Evolutionary conservation across 345 rosid species (phyloP).

Genomic region (Citrus reticulata): DNA sequence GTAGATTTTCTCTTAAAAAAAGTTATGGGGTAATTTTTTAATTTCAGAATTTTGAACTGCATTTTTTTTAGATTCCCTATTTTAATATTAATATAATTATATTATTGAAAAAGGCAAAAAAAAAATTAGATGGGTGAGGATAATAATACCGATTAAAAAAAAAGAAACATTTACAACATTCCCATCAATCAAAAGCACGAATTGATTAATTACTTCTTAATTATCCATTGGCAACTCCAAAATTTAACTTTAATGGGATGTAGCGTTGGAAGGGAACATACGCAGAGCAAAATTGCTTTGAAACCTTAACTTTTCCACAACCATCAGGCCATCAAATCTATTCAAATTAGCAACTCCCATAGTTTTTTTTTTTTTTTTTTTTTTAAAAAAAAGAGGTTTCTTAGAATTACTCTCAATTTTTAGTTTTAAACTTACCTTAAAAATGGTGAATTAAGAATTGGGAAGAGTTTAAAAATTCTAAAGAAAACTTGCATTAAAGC

Average conservation of each 20-base stretch:
- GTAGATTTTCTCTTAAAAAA: too few species aligned
- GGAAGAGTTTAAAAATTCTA: background rate
- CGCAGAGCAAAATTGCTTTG: slow-evolving; percentile 19
- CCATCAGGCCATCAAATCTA: background rate
- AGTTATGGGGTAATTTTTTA: too few species aligned
- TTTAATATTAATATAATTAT: too few species aligned
- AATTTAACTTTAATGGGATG: slow-evolving; percentile 3
- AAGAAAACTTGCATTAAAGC: background rate
- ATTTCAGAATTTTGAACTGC: too few species aligned
- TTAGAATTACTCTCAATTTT: background rate
- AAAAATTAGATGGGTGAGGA: background rate
- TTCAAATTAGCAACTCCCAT: background rate
- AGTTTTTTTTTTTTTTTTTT: background rate
- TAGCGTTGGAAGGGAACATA: slow-evolving; percentile 32
- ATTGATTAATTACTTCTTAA: background rate
- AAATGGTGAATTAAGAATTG: background rate
- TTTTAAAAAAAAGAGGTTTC: background rate
- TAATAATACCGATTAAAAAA: background rate
- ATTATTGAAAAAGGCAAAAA: too few species aligned
- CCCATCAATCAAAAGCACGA: slow-evolving; percentile 16
- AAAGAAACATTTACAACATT: slow-evolving; percentile 19
- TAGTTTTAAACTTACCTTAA: background rate
- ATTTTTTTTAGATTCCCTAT: too few species aligned
- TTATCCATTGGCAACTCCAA: slow-evolving; percentile 14
- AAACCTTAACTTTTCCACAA: slow-evolving; percentile 6